Evolutionary conservation across 805 yeast genomes (phyloP).

Genomic region (Debaryomyces hansenii): DNA sequence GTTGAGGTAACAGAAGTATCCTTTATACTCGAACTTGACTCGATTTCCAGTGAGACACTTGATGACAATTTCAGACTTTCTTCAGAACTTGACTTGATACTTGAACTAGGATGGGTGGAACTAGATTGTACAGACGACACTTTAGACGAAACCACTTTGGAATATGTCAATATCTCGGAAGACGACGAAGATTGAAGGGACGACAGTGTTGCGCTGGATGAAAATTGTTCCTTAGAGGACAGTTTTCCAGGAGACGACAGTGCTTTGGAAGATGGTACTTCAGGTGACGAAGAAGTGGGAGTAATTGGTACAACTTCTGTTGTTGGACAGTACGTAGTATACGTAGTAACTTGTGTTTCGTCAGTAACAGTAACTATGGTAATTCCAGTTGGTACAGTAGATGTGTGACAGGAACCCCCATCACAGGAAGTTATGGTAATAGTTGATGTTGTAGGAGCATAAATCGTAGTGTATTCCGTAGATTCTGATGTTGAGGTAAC

Average conservation of each 20-base stretch:
- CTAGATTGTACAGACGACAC: too few species aligned
- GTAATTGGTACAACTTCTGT: conserved; percentile 1
- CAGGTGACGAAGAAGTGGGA: not conserved
- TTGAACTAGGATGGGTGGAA: too few species aligned
- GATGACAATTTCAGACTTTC: not conserved
- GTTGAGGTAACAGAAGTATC: not conserved
- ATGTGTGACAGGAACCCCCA: conserved; percentile 9
- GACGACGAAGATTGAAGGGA: too few species aligned
- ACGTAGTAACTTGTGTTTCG: conserved; percentile 7
- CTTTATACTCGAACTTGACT: not conserved
- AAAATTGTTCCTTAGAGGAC: too few species aligned
- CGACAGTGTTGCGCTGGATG: too few species aligned
- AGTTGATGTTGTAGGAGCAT: conserved; percentile 16
- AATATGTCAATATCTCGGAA: too few species aligned
- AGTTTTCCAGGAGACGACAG: conserved; percentile 1
- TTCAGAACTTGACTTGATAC: not conserved
- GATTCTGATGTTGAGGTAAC: not conserved
- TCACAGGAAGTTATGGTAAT: conserved; percentile 10
- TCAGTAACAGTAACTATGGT: conserved; percentile 12
- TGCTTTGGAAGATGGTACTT: not conserved
- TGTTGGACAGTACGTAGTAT: conserved; percentile 19
- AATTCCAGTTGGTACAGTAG: conserved; percentile 24
- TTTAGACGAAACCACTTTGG: not conserved
- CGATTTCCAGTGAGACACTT: not conserved
- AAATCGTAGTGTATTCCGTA: conserved; percentile 7